These are phyloP conservation scores for Dactylellina leptospora DNA, from an alignment of 2,329 filamentous ascomycete genomes.

Conservation along the genomic window DNA sequence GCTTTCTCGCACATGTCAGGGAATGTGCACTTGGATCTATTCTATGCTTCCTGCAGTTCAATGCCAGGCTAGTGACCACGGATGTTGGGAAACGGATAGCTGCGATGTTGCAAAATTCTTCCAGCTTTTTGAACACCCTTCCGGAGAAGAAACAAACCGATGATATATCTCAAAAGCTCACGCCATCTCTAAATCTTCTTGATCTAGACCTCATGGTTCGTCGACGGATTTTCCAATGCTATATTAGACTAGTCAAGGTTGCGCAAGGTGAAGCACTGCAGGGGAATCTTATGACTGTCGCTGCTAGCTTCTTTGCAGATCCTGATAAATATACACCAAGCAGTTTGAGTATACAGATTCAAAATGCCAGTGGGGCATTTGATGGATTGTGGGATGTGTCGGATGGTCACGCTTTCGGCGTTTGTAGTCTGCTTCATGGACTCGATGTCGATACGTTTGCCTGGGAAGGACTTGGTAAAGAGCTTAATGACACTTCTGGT, in stretches of 20 bases:
- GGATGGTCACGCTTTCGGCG: conserved; percentile 93
- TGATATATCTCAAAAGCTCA: conserved; percentile 82
- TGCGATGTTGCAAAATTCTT: conserved; percentile 93
- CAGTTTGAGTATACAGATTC: conserved; percentile 88
- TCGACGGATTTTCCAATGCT: conserved; percentile 91
- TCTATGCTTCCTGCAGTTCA: conserved; percentile 90
- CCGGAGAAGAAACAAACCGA: conserved; percentile 83
- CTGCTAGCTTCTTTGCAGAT: conserved; percentile 90
- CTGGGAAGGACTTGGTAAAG: conserved; percentile 63
- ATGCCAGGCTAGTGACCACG: conserved; percentile 86
- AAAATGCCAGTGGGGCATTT: conserved; percentile 85
- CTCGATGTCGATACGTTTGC: conserved; percentile 76
- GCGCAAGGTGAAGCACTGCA: conserved; percentile 89
- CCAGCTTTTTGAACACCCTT: conserved; percentile 84
- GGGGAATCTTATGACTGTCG: conserved; percentile 87
- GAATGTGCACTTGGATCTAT: conserved; percentile 94
- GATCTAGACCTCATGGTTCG: conserved; percentile 94
- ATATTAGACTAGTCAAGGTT: conserved; percentile 86
- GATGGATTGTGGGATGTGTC: conserved; percentile 94
- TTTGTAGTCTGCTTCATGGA: conserved; percentile 82
- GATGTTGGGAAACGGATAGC: conserved; percentile 94
- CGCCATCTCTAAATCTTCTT: conserved; percentile 84
- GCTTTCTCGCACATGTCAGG: conserved; percentile 90
- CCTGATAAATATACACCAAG: conserved; percentile 86
- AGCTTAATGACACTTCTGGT: conserved; percentile 50